A percentile compares a stretch with the other conserved stretches of the same genome.
Conservation (phyloP, 177 flowering plant genomes). For the Tripterygium wilfordii region DNA sequence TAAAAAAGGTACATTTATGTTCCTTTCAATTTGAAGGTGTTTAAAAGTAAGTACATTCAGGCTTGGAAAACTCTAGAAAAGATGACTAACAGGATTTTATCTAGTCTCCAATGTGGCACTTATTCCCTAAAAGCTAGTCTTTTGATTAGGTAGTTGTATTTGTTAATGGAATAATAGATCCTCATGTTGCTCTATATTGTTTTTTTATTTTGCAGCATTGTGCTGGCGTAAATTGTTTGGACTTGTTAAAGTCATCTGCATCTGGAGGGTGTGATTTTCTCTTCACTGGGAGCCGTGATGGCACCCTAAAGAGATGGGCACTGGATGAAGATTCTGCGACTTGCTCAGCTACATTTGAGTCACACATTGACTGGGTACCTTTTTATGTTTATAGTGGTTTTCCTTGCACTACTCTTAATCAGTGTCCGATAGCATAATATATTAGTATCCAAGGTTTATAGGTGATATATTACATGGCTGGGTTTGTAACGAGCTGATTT, state of each 20-base stretch:
- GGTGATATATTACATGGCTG: too few species aligned
- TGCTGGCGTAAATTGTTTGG: slow-evolving; percentile 91
- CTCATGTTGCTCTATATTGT: slow-evolving; percentile 6
- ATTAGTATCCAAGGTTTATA: too few species aligned
- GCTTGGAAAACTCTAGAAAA: too few species aligned
- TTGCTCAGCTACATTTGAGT: slow-evolving; percentile 94
- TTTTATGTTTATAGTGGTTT: not conserved
- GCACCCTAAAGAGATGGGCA: slow-evolving; percentile 89
- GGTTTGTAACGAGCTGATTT: too few species aligned
- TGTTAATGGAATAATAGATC: not conserved
- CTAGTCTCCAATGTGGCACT: too few species aligned
- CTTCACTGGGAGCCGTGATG: slow-evolving; percentile 97
- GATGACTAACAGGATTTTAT: too few species aligned
- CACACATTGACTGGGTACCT: slow-evolving; percentile 96
- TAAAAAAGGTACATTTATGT: too few species aligned
- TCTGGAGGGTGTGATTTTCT: slow-evolving; percentile 49
- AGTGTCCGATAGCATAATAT: too few species aligned
- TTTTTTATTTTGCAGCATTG: slow-evolving; percentile 64
- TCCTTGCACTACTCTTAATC: not conserved
- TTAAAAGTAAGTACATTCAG: too few species aligned
- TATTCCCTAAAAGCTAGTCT: too few species aligned
- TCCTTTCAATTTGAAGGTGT: too few species aligned
- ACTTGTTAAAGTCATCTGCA: slow-evolving; percentile 47
- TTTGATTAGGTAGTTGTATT: not conserved
- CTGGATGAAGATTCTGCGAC: slow-evolving; percentile 66